phyloP scores from a whole-genome alignment of 1,139 yeast species.

The Suhomyces yuchorum region DNA sequence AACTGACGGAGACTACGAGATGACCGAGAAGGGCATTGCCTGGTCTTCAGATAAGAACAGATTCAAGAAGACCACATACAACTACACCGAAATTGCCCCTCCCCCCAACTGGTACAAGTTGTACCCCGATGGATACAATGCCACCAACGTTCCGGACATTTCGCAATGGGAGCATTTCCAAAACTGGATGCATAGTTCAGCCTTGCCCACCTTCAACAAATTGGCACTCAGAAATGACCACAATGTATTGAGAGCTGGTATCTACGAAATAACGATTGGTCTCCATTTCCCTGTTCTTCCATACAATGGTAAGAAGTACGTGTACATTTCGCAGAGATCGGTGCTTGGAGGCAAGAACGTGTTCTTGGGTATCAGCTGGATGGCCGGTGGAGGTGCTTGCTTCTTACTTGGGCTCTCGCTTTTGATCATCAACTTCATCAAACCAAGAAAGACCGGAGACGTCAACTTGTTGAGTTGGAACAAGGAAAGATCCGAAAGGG shows the following conservation, averaged over 20 bases:
- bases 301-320: constrained; percentile 78
- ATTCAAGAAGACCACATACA: constrained; percentile 77
- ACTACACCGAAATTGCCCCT: constrained; percentile 75
- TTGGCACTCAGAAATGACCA: constrained; percentile 79
- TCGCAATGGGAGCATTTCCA: constrained; percentile 81
- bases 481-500: constrained; percentile 34
- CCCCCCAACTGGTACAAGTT: constrained; percentile 91
- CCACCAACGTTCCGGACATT: constrained; percentile 80
- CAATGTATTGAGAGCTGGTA: constrained; percentile 60
- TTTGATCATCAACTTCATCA: constrained; percentile 59
- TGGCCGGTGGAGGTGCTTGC: constrained; percentile 92
- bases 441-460: constrained; percentile 78
- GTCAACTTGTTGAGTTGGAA: constrained; percentile 75
- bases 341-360: constrained; percentile 89
- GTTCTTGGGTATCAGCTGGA: constrained; percentile 86
- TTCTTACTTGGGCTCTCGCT: constrained; percentile 60
- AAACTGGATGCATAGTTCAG: constrained; percentile 98
- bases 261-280: constrained; percentile 71
- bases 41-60: constrained; percentile 83
- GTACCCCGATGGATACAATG: constrained; percentile 90
- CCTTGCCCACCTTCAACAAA: constrained; percentile 81
- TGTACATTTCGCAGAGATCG: constrained; percentile 80
- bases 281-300: constrained; percentile 86
- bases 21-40: constrained; percentile 76
- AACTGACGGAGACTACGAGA: constrained; percentile 50